Conservation (phyloP, 2,329 filamentous ascomycete species). For the Aspergillus candidus region DNA sequence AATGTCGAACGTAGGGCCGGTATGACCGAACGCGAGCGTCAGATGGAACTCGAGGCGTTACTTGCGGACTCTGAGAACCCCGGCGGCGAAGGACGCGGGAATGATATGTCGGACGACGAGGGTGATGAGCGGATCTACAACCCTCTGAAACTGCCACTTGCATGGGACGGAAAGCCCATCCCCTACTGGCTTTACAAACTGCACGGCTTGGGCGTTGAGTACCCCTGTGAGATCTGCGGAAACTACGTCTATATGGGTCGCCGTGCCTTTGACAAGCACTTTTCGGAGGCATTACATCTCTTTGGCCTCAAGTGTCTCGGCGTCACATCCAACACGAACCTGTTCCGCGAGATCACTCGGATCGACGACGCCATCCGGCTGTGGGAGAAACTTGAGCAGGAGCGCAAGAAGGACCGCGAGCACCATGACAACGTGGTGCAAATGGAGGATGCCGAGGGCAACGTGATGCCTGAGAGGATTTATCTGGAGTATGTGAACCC, state of each 20-base stretch:
- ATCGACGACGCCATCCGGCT: constrained; percentile 84
- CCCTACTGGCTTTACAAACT: constrained; percentile 98
- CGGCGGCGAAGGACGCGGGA: constrained; percentile 29
- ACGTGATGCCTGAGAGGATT: constrained; percentile 98
- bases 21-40: constrained; percentile 93
- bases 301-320: constrained; percentile 91
- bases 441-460: constrained; percentile 97
- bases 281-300: constrained; percentile 87
- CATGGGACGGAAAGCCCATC: constrained; percentile 98
- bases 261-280: constrained; percentile 95
- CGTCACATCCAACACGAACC: constrained; percentile 72
- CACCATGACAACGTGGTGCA: constrained; percentile 82
- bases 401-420: constrained; percentile 70
- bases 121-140: constrained; percentile 92
- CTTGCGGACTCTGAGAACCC: constrained; percentile 55
- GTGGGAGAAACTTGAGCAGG: constrained; percentile 88
- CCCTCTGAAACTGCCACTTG: constrained; percentile 87
- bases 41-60: constrained; percentile 85
- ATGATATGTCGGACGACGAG: constrained; percentile 63
- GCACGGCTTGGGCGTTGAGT: constrained; percentile 90
- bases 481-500: constrained; percentile 63
- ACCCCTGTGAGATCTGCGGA: constrained; percentile 91
- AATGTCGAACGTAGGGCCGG: constrained; percentile 96
- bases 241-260: constrained; percentile 99
- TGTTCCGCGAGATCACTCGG: constrained; percentile 89